Conservation (phyloP, 257 asterid species). For the Lycium barbarum region DNA sequence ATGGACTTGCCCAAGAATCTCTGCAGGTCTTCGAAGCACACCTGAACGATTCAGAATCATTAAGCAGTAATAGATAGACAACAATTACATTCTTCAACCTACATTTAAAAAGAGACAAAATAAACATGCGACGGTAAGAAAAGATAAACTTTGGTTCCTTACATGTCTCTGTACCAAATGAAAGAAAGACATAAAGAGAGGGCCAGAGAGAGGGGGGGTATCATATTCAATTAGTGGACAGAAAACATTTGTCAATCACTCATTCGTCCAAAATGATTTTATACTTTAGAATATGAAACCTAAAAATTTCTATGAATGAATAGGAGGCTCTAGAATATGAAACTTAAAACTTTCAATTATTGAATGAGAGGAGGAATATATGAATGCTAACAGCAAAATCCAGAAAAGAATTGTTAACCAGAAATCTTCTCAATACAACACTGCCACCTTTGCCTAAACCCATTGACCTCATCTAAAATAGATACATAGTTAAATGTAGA, state of each 20-base stretch:
- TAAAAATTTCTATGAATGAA: background rate
- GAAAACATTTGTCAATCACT: background rate
- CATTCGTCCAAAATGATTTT: background rate
- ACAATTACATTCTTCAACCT: slow-evolving; percentile 1
- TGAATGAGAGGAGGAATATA: background rate
- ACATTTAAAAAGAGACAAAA: background rate
- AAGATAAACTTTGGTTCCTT: background rate
- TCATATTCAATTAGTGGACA: background rate
- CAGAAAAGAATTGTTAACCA: background rate
- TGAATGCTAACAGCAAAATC: background rate
- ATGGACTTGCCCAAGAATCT: slow-evolving; percentile 99
- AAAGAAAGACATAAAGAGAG: background rate
- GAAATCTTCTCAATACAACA: background rate
- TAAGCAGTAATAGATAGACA: slow-evolving; percentile 9
- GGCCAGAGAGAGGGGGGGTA: background rate
- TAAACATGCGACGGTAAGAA: background rate
- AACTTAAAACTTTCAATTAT: background rate
- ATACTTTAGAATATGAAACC: background rate
- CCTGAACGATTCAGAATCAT: slow-evolving; percentile 54
- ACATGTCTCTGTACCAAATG: slow-evolving; percentile 22
- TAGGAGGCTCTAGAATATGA: background rate
- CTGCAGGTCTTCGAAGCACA: slow-evolving; percentile 91
- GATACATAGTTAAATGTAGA: background rate
- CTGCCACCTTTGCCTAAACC: background rate
- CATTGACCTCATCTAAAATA: background rate